A percentile compares a stretch with the other conserved stretches of the same genome.
Conservation (phyloP, 192 early-diverging fungal species). For the Mortierella antarctica region DNA sequence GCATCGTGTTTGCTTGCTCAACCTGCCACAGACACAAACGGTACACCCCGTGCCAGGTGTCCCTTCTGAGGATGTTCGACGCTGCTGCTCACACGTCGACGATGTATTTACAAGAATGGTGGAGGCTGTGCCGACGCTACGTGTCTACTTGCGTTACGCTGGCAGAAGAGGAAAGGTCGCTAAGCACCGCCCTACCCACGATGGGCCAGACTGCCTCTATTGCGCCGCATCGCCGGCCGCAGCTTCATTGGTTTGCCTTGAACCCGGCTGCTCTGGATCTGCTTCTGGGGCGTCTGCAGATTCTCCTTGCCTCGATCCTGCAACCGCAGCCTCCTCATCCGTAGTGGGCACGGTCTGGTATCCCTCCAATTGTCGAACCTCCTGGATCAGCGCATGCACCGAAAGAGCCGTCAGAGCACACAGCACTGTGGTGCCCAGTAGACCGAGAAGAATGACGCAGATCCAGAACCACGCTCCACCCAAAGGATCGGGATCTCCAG, state of each 20-base stretch:
- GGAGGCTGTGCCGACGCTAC: no score
- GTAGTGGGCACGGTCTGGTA: constrained; percentile 20
- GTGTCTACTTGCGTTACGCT: no score
- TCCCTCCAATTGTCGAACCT: constrained; percentile 36
- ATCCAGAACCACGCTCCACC: constrained; percentile 41
- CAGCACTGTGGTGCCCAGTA: constrained; percentile 18
- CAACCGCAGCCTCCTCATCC: constrained; percentile 26
- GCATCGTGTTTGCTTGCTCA: no score
- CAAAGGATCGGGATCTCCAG: constrained; percentile 31
- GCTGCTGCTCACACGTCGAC: no score
- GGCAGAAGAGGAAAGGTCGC: no score
- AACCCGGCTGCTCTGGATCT: no score
- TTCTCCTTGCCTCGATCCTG: neutral
- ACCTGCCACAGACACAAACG: no score
- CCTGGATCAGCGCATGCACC: constrained; percentile 18
- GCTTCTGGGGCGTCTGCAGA: no score
- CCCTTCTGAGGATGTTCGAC: no score
- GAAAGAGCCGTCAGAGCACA: constrained; percentile 20
- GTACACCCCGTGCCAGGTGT: no score
- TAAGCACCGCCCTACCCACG: no score
- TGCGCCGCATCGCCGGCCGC: neutral
- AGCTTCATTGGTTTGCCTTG: neutral
- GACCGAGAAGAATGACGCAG: neutral
- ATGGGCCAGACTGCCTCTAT: neutral
- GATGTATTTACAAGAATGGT: no score